These are phyloP conservation scores for Magnaporthiopsis incrustans DNA, from an alignment of 2,329 filamentous ascomycete species.

Conservation along the genomic window DNA sequence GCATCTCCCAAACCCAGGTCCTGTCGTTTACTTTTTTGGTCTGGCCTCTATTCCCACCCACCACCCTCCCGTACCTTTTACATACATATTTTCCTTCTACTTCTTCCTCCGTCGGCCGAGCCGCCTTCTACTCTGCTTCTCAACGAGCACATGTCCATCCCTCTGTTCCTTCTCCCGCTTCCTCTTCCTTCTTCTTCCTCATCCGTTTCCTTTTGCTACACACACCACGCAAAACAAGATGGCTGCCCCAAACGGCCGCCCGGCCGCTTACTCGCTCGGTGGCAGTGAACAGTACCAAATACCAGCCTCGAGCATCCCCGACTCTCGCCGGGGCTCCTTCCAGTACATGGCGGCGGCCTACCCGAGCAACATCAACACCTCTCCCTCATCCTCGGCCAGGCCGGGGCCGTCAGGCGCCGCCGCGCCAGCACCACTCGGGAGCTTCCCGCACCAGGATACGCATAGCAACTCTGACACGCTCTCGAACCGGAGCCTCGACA, in stretches of 20 bases:
- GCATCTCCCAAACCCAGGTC: neutral
- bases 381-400: no score
- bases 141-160: neutral
- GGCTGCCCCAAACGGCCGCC: neutral
- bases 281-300: neutral
- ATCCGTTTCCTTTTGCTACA: neutral
- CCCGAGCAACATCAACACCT: neutral
- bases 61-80: neutral
- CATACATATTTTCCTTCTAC: no score
- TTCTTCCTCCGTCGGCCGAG: neutral
- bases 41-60: neutral
- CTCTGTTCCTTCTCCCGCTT: neutral
- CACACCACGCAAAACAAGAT: neutral
- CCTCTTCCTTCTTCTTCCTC: neutral
- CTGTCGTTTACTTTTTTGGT: neutral
- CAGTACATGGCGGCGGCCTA: neutral
- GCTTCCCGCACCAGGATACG: neutral
- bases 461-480: neutral
- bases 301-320: neutral
- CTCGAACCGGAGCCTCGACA: neutral
- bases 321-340: neutral
- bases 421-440: no score
- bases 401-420: neutral
- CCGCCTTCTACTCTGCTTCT: neutral
- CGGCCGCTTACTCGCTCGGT: neutral